These are phyloP conservation scores for Fusarium sp. DNA, from an alignment of 2,329 filamentous ascomycete species.

Conservation along the genomic window DNA sequence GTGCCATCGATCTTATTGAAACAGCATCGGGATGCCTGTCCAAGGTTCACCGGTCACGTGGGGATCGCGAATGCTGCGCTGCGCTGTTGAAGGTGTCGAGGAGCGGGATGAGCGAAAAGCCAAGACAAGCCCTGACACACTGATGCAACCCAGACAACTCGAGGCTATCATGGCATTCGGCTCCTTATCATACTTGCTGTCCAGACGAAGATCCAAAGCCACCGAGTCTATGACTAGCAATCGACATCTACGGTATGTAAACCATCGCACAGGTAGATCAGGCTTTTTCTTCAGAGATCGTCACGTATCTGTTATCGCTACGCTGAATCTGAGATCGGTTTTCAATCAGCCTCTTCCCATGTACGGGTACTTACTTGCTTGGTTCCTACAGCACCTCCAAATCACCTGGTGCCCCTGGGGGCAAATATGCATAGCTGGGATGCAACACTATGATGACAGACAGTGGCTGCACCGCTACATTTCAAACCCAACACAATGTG, in stretches of 20 bases:
- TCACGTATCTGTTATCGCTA: not conserved
- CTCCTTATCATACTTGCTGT: not conserved
- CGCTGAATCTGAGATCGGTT: not conserved
- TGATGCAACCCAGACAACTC: constrained; percentile 3
- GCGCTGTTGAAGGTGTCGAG: not conserved
- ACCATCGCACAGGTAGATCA: not conserved
- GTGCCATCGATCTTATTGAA: not conserved
- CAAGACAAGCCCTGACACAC: constrained; percentile 11
- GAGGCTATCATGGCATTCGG: not conserved
- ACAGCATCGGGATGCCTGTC: not conserved
- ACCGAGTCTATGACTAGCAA: not conserved
- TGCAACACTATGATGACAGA: constrained; percentile 18
- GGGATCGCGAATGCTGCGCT: not conserved
- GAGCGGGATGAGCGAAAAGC: constrained; percentile 26
- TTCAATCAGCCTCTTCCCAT: not conserved
- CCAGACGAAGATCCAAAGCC: not conserved
- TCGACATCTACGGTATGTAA: not conserved
- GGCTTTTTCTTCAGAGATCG: not conserved
- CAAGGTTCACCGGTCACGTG: constrained; percentile 28
- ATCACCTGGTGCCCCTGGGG: constrained; percentile 7
- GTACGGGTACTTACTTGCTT: not conserved
- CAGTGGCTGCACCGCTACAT: constrained; percentile 2
- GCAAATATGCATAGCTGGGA: constrained; percentile 2
- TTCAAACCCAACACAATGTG: not conserved
- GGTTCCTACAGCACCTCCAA: not conserved